Conservation (phyloP, 352 stramenopile species). For the Pythium oligandrum region DNA sequence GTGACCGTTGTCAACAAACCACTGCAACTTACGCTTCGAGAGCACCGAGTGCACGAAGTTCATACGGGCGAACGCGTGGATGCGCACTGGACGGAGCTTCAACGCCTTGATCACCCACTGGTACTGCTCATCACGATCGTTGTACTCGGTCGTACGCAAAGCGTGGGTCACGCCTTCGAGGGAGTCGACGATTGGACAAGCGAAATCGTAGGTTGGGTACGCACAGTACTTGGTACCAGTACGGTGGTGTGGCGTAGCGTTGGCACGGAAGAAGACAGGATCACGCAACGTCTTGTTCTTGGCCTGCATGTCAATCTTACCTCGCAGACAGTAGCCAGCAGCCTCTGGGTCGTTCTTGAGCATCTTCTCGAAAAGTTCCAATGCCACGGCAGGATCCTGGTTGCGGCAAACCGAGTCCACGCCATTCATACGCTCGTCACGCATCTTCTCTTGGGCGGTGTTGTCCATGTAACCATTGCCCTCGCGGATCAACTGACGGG, state of each 20-base stretch:
- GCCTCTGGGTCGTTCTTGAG: constrained; percentile 87
- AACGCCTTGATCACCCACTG: constrained; percentile 92
- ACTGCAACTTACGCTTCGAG: constrained; percentile 98
- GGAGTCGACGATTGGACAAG: constrained; percentile 99
- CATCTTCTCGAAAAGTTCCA: constrained; percentile 97
- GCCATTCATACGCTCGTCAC: constrained; percentile 93
- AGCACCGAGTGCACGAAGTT: constrained; percentile 99
- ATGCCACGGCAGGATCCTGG: constrained; percentile 73
- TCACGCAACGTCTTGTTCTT: constrained; percentile 89
- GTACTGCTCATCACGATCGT: constrained; percentile 98
- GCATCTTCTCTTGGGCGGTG: constrained; percentile 97
- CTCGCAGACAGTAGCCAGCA: constrained; percentile 75
- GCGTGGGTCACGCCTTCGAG: constrained; percentile 99
- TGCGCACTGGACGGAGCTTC: constrained; percentile 73
- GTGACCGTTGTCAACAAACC: constrained; percentile 97
- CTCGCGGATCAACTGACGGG: constrained; percentile 92
- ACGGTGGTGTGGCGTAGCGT: constrained; percentile 82
- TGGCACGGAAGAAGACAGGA: constrained; percentile 85
- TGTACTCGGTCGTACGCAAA: constrained; percentile 99
- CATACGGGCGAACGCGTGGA: constrained; percentile 96
- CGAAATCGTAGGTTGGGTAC: constrained; percentile 99
- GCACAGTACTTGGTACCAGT: constrained; percentile 97
- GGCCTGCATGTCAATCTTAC: constrained; percentile 94
- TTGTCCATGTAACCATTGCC: constrained; percentile 99
- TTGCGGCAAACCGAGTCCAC: constrained; percentile 90